Conservation (phyloP, 1,284 basidiomycete genomes). For the Clitocybe nebularis region DNA sequence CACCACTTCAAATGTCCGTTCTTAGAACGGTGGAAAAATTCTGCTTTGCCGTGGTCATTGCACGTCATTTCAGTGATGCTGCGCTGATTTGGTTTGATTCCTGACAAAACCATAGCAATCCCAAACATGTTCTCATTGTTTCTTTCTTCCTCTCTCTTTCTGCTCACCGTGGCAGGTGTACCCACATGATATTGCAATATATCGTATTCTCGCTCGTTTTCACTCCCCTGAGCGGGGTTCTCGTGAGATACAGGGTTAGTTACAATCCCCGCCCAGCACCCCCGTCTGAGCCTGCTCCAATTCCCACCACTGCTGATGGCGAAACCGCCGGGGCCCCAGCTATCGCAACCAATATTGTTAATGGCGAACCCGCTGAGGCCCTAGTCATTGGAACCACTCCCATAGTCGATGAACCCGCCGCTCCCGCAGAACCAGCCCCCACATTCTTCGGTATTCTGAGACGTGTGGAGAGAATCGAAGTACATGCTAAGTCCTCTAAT, state of each 20-base stretch:
- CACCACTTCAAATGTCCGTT: no score
- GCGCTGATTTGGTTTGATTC: no score
- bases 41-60: no score
- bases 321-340: no score
- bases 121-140: background rate
- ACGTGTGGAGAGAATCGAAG: slow-evolving; percentile 11
- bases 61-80: no score
- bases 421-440: background rate
- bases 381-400: background rate
- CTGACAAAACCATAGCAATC: no score
- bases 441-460: slow-evolving; percentile 7
- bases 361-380: slow-evolving; percentile 5
- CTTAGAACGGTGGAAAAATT: no score
- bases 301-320: background rate
- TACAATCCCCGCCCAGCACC: slow-evolving; percentile 11
- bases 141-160: no score
- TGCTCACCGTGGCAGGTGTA: background rate
- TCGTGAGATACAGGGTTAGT: slow-evolving; percentile 18
- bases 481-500: no score
- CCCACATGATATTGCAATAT: slow-evolving; percentile 1
- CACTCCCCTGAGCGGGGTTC: slow-evolving; percentile 15
- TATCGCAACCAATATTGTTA: no score
- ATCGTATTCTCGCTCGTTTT: slow-evolving; percentile 5
- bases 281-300: background rate
- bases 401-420: background rate